phyloP scores from a whole-genome alignment of 2,329 filamentous ascomycete genomes.

The Penicillium sp. region DNA sequence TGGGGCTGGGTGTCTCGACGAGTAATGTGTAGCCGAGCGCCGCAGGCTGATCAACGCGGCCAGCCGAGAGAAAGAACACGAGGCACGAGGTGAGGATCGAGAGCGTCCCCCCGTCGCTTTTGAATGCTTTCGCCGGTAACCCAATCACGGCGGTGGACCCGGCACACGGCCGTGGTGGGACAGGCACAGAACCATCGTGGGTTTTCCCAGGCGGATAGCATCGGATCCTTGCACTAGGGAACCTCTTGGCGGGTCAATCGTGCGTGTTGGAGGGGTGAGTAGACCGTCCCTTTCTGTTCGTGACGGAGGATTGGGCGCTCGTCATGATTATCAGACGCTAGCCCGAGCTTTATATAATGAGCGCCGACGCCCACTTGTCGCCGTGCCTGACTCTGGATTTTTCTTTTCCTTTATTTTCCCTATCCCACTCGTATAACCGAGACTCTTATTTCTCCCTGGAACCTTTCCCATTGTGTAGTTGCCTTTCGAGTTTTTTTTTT shows the following conservation, averaged over 20 bases:
- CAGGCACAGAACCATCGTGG: conserved; percentile 28
- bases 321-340: conserved; percentile 27
- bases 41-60: too few species aligned
- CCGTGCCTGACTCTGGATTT: conserved; percentile 11
- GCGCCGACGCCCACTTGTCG: conserved; percentile 15
- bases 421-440: conserved; percentile 1
- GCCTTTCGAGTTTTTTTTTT: background rate
- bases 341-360: conserved; percentile 27
- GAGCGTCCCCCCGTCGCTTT: too few species aligned
- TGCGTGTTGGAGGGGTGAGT: conserved; percentile 1
- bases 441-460: conserved; percentile 1
- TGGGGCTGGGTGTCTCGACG: too few species aligned
- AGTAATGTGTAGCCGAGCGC: too few species aligned
- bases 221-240: conserved; percentile 28
- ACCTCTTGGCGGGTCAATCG: conserved; percentile 4
- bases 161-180: conserved; percentile 26
- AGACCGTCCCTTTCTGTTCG: background rate
- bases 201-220: conserved; percentile 26
- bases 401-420: conserved; percentile 4
- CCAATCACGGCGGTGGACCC: conserved; percentile 23
- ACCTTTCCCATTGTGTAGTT: background rate
- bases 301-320: conserved; percentile 22
- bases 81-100: too few species aligned
- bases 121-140: conserved; percentile 1
- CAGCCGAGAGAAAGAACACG: too few species aligned